Percentiles rank a stretch among this genome's conserved stretches.
Conservation (phyloP, 2,329 filamentous ascomycete genomes). For the Beauveria scarabaeidicola region DNA sequence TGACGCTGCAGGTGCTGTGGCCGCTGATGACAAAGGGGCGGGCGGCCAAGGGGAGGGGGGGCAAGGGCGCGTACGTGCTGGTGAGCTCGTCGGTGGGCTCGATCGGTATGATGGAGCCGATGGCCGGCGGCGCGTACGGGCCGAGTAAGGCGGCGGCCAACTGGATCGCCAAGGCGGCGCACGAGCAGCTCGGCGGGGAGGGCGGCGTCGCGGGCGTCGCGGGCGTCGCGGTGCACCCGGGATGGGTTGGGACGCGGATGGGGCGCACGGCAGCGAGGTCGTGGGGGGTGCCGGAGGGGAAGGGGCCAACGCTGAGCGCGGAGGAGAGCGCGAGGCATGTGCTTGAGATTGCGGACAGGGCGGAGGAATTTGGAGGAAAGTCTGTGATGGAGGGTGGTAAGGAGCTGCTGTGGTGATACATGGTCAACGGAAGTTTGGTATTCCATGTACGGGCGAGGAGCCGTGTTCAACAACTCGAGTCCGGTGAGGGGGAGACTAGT, state of each 20-base stretch:
- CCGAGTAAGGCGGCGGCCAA: constrained; percentile 28
- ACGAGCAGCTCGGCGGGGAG: constrained; percentile 19
- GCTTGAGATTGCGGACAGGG: constrained; percentile 27
- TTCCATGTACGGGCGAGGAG: too few relatives aligned
- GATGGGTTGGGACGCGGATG: constrained; percentile 27
- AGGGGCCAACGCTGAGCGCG: constrained; percentile 19
- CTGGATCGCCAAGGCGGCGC: constrained; percentile 24
- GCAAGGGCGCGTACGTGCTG: constrained; percentile 26
- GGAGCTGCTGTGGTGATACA: constrained; percentile 18
- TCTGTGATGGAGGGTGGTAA: constrained; percentile 25
- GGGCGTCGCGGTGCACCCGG: constrained; percentile 28
- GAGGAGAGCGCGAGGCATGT: constrained; percentile 25
- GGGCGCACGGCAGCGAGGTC: constrained; percentile 23
- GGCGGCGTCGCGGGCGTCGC: constrained; percentile 13
- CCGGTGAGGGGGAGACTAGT: too few relatives aligned
- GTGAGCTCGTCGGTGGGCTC: constrained; percentile 28
- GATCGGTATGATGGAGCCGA: constrained; percentile 23
- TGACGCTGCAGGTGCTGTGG: constrained; percentile 27
- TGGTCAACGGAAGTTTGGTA: too few relatives aligned
- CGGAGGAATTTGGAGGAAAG: constrained; percentile 25
- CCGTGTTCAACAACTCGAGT: background rate
- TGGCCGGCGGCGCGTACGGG: constrained; percentile 26
- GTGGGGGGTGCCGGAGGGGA: constrained; percentile 21
- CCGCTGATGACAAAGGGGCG: constrained; percentile 23
- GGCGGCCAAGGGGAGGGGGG: background rate